These are phyloP conservation scores for Sugiyamaella japonica DNA, from an alignment of 1,139 yeast species.

Conservation along the genomic window DNA sequence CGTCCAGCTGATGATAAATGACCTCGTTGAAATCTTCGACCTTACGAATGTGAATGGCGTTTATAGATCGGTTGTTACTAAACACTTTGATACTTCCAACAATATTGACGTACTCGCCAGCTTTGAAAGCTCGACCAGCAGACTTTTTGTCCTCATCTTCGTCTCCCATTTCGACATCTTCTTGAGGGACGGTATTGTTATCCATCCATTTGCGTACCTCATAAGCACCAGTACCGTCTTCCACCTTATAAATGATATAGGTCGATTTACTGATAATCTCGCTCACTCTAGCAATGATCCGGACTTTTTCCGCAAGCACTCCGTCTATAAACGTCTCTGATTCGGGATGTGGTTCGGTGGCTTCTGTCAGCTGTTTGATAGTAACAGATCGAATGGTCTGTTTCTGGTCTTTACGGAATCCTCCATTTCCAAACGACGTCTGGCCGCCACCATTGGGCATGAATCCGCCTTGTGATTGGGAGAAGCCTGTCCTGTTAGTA, in stretches of 20 bases:
- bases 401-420: constrained; percentile 10
- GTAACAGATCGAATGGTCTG: constrained; percentile 72
- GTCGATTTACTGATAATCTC: constrained; percentile 58
- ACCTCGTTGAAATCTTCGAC: constrained; percentile 74
- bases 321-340: constrained; percentile 72
- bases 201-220: constrained; percentile 56
- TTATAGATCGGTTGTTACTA: constrained; percentile 64
- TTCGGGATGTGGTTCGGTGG: constrained; percentile 67
- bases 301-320: constrained; percentile 47
- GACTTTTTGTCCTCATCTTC: constrained; percentile 24
- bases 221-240: constrained; percentile 82
- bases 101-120: constrained; percentile 61
- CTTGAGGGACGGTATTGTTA: constrained; percentile 7
- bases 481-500: constrained; percentile 2
- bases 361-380: constrained; percentile 71
- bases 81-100: constrained; percentile 74
- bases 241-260: constrained; percentile 56
- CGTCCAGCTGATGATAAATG: constrained; percentile 72
- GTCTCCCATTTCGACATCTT: constrained; percentile 31
- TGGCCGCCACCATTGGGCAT: background rate
- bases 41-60: constrained; percentile 60
- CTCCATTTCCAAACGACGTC: background rate
- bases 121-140: constrained; percentile 32
- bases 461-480: constrained; percentile 8
- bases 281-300: constrained; percentile 55